Base-by-base conservation (phyloP, 176 grass and related monocot genomes). In the Canna indica region DNA sequence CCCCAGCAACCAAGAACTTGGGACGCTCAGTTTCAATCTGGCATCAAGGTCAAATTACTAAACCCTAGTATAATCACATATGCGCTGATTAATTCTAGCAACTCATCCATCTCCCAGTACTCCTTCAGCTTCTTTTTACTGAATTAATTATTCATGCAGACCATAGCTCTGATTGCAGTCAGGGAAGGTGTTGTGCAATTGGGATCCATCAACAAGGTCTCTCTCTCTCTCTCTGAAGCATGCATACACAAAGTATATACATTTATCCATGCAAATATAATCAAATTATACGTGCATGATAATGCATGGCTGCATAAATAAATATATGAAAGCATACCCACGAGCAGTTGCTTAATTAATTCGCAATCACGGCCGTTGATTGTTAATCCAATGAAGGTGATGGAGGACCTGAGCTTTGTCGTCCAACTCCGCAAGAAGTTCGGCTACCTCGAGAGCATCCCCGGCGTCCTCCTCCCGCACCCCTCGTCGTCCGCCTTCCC, bases 141-240 rank as follows among this genome's bases (percentile, higher is more conserved):
- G 2, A 17, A 3, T 4, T 44, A 13, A 11, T 53, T 65, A 59
- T 41, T 66, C 32, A 17, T 71, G 76, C 86, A 99, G 90, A 99
- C 94, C 39, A 99, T 99, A 76, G 94, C 86, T 67, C 71, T 99
- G 71, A 86, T 99, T 77, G 84, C 90, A 54, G 86, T 93, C 77
- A 93, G 94, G 62, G 94, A 99, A 77, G 94, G 94, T 69, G 94
- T 99, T 31, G 84, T 99, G 73, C 94, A 99, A 80, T 81, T 99
- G 80, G 90, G 94, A 83, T 86, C 94, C 79, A 82, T 90, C 72
- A 93, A 82, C 80, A 99, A 99, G 86, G 94, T 92, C 14, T 50
- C 16, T 46, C 70, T 79, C 59, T 70, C 65, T 62, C 72, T 73
- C 56, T n/a, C n/a, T n/a, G n/a, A n/a, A n/a, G n/a, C 29, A 61